These are phyloP conservation scores for Pythium aristosporum DNA, from an alignment of 352 stramenopile species.

Conservation along the genomic window DNA sequence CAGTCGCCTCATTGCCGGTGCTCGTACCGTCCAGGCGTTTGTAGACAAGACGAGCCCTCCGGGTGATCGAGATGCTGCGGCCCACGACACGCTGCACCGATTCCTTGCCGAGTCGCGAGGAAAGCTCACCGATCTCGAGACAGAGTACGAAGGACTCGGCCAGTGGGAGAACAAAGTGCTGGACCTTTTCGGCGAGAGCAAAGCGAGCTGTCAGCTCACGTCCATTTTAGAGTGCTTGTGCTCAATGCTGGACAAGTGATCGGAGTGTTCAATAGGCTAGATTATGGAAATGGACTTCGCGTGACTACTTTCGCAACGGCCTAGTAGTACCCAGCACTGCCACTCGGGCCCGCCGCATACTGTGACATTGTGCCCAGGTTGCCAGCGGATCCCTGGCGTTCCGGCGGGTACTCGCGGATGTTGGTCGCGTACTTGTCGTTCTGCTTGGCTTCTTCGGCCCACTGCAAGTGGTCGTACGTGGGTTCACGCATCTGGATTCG, in stretches of 20 bases:
- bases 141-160: slow-evolving; percentile 63
- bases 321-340: slow-evolving; percentile 32
- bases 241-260: slow-evolving; percentile 25
- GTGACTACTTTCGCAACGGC: background rate
- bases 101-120: slow-evolving; percentile 47
- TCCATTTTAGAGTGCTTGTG: slow-evolving; percentile 46
- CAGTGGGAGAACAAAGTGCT: slow-evolving; percentile 64
- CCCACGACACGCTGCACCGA: slow-evolving; percentile 45
- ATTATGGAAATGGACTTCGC: background rate
- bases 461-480: slow-evolving; percentile 89
- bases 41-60: slow-evolving; percentile 33
- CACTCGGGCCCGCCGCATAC: slow-evolving; percentile 45
- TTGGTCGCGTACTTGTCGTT: slow-evolving; percentile 86
- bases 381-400: slow-evolving; percentile 39
- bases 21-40: slow-evolving; percentile 46
- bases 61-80: slow-evolving; percentile 37
- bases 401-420: slow-evolving; percentile 82
- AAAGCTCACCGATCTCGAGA: slow-evolving; percentile 46
- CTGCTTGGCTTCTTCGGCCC: slow-evolving; percentile 85
- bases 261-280: slow-evolving; percentile 9
- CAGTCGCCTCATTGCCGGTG: slow-evolving; percentile 50
- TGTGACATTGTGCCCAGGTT: slow-evolving; percentile 57
- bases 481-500: slow-evolving; percentile 90
- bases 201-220: slow-evolving; percentile 58
- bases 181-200: slow-evolving; percentile 63